These are phyloP conservation scores for Populus alba DNA, from an alignment of 345 rosid genomes.

Conservation along the genomic window DNA sequence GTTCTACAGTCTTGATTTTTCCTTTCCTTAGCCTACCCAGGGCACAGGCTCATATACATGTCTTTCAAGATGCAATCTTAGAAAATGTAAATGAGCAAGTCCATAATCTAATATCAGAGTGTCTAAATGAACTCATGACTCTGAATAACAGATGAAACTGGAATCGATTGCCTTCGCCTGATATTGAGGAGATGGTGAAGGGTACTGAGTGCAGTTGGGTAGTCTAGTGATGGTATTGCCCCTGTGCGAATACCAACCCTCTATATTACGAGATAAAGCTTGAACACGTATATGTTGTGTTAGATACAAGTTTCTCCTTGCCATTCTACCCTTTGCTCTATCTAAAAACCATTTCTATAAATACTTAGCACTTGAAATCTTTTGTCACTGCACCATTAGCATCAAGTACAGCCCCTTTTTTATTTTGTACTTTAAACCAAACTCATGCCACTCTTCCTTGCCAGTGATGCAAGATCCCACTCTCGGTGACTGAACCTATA, in stretches of 20 bases:
- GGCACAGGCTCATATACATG: not conserved
- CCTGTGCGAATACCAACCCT: not conserved
- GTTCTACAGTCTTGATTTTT: not conserved
- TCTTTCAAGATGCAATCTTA: not conserved
- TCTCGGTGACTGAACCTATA: not conserved
- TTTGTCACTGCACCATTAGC: not conserved
- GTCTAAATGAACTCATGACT: not conserved
- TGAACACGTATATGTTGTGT: not conserved
- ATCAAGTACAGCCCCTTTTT: not conserved
- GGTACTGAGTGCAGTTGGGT: not conserved
- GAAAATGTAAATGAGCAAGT: not conserved
- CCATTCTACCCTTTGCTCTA: not conserved
- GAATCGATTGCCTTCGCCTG: not conserved
- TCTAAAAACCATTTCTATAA: not conserved
- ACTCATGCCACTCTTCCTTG: not conserved
- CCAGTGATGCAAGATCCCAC: not conserved
- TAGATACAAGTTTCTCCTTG: not conserved
- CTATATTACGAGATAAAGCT: not conserved
- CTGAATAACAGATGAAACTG: not conserved
- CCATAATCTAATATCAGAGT: not conserved
- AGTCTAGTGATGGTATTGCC: not conserved
- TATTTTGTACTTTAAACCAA: not conserved
- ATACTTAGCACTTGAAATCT: not conserved
- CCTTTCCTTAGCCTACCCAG: not conserved
- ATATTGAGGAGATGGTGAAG: not conserved